A percentile compares a stretch with the other conserved stretches of the same genome.
These are phyloP conservation scores for Gryganskiella cystojenkinii DNA, from an alignment of 192 early-diverging fungal species.

Conservation along the genomic window DNA sequence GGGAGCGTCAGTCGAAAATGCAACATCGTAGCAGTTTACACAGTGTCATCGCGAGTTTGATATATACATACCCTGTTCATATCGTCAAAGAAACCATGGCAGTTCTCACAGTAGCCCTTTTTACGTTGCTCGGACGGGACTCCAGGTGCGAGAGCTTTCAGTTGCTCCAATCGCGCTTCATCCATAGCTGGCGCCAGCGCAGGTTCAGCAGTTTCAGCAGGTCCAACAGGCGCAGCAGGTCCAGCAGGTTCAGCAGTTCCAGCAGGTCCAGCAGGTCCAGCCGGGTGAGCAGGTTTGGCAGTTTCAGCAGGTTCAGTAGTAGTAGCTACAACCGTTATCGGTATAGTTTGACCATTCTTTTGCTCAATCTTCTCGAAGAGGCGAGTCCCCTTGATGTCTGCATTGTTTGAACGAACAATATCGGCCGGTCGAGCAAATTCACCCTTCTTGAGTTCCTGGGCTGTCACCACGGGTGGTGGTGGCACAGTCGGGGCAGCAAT, in stretches of 20 bases:
- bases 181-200: background rate
- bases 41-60: no score
- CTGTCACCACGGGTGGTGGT: no score
- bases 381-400: no score
- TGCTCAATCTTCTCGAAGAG: no score
- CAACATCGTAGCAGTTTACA: no score
- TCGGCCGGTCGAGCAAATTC: constrained; percentile 19
- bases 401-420: background rate
- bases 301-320: background rate
- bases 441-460: constrained; percentile 2
- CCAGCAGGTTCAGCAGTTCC: background rate
- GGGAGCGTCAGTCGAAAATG: no score
- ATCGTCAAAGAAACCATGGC: constrained; percentile 6
- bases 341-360: no score
- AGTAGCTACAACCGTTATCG: no score
- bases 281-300: background rate
- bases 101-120: constrained; percentile 44
- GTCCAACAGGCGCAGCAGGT: background rate
- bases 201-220: background rate
- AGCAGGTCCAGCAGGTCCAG: constrained; percentile 14
- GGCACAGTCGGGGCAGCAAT: background rate
- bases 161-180: background rate
- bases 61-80: constrained; percentile 26
- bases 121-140: constrained; percentile 3
- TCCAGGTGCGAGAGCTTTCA: background rate